phyloP scores from a whole-genome alignment of 2,329 filamentous ascomycete genomes.

The Cephalotrichum gorgonifer region DNA sequence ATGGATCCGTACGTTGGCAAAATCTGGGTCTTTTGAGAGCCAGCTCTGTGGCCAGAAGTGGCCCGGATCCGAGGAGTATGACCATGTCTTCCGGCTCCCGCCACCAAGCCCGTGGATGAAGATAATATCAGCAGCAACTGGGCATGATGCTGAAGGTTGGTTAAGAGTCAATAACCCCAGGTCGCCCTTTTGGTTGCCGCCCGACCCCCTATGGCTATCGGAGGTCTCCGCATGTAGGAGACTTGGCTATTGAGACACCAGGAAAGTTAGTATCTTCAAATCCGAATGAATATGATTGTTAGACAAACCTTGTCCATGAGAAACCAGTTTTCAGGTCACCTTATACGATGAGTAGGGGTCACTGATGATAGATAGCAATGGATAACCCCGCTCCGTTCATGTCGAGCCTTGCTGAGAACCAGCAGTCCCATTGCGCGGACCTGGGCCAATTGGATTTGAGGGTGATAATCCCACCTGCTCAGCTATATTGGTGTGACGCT shows the following conservation, averaged over 20 bases:
- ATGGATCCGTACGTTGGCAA: conserved; percentile 20
- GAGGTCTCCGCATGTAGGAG: background rate
- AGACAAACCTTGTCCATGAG: background rate
- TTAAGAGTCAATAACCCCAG: background rate
- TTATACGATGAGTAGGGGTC: too few relatives aligned
- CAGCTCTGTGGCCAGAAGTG: conserved; percentile 26
- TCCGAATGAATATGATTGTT: background rate
- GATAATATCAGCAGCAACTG: conserved; percentile 15
- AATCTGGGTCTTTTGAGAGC: conserved; percentile 19
- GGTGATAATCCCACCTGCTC: too few relatives aligned
- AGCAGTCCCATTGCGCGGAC: too few relatives aligned
- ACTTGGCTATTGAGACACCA: too few relatives aligned
- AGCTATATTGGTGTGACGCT: too few relatives aligned
- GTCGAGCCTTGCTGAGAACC: too few relatives aligned
- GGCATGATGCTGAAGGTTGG: background rate
- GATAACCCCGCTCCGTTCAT: too few relatives aligned
- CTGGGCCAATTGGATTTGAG: too few relatives aligned
- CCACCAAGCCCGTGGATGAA: conserved; percentile 31
- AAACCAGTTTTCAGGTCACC: too few relatives aligned
- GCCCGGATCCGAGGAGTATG: conserved; percentile 11
- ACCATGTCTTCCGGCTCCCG: conserved; percentile 24
- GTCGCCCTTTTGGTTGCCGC: background rate
- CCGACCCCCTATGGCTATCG: background rate
- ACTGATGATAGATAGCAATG: too few relatives aligned
- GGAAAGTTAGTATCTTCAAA: too few relatives aligned